Evolutionary conservation across 2,329 filamentous ascomycete genomes (phyloP).

Genomic region (Trichophyton equinum): DNA sequence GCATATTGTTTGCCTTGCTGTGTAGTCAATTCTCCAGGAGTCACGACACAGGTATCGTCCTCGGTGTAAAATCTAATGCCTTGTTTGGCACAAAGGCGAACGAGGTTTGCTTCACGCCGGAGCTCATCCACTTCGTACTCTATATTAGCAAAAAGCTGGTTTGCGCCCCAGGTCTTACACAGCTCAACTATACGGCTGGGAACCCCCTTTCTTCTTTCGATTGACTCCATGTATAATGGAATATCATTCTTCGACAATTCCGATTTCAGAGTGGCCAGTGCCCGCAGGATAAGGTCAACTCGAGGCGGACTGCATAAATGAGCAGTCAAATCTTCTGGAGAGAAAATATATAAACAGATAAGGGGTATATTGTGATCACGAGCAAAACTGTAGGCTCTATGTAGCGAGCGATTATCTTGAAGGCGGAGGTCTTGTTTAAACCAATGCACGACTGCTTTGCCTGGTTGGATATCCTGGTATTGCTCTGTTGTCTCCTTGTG

Average conservation of each 20-base stretch:
- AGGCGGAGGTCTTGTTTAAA: conserved; percentile 72
- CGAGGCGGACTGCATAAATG: conserved; percentile 61
- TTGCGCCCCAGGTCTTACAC: conserved; percentile 58
- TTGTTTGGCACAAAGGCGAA: conserved; percentile 47
- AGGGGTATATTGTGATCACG: conserved; percentile 57
- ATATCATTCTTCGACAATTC: conserved; percentile 62
- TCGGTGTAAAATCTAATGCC: conserved; percentile 58
- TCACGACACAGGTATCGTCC: conserved; percentile 73
- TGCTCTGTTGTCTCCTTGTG: conserved; percentile 47
- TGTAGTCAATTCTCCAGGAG: conserved; percentile 55
- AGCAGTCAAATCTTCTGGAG: conserved; percentile 72
- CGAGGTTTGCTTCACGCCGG: conserved; percentile 57
- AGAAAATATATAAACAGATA: conserved; percentile 65
- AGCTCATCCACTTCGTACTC: conserved; percentile 91
- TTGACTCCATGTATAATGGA: conserved; percentile 62
- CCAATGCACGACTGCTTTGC: conserved; percentile 68
- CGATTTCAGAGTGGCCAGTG: conserved; percentile 49
- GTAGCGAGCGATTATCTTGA: conserved; percentile 60
- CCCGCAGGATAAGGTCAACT: conserved; percentile 71
- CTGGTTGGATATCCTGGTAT: conserved; percentile 42
- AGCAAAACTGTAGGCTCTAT: conserved; percentile 54
- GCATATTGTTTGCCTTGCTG: conserved; percentile 66
- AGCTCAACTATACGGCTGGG: conserved; percentile 51
- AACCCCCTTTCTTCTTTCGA: conserved; percentile 52
- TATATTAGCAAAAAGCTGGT: conserved; percentile 67